Evolutionary conservation across 2,329 filamentous ascomycete species (phyloP), one percentile per base, ranked within the genome.

Genomic region (Mariannaea sp.): DNA sequence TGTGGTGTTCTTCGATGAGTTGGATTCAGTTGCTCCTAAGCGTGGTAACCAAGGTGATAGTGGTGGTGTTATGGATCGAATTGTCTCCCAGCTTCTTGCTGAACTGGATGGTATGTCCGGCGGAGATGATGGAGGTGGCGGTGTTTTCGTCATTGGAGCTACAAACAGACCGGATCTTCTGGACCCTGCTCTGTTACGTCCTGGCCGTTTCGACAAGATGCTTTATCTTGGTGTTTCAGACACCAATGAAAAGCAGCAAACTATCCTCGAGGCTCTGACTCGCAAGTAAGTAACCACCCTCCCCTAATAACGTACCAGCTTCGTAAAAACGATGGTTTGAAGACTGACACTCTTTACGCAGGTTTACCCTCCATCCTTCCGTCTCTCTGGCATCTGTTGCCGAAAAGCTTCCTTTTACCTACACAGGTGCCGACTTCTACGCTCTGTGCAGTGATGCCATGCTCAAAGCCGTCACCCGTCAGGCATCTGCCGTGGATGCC

Each of bases 31-130:
- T 2, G 93, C 94, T 4, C 94, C 94, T 0, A 97, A 97, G 77
- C 83, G 94, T 73, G 94, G 94, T 30, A 97, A 97, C 67, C 93
- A 97, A 72, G 94, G 94, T 42, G 94, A 97, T 67, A 96, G 91
- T 59, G 93, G 94, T 52, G 94, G 94, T 68, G 94, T 97, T 50
- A 97, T 97, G 93, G 94, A 97, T 71, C 86, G 94, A 49, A 97
- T 97, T 61, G 93, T 99, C 45, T 94, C 89, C 55, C 94, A 97
- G 75, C 77, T 99, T 38, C 82, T 99, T 9, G 94, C 94, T 0
- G 94, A 99, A 74, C 79, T 99, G 17, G 94, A 99, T 69, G 94
- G 94, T 45, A 99, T 99, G 94, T 97, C 92, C 46, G 89, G 93
- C 61, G 92, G 91, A 13, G 90, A 92, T 54, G 90, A 92, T 59